Base-by-base conservation (phyloP, 495 filamentous ascomycete species). In the Aspergillus nidulans region DNA sequence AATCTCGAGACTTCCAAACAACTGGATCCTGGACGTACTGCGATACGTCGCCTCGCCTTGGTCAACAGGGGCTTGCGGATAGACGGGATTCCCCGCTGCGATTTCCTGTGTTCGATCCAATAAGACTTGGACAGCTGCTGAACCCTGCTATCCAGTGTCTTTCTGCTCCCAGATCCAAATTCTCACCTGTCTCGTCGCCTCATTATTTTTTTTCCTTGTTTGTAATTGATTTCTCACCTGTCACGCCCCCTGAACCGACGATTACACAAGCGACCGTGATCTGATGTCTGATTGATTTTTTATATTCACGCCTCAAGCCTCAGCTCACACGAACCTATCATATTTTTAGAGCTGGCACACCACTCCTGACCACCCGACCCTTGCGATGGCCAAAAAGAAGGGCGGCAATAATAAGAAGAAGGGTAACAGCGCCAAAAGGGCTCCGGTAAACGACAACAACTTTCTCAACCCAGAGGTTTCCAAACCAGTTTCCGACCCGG, bases 11-110 rank as follows among this genome's bases (percentile, higher is more conserved):
- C 15, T 47, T 44, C 63, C 66, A 46, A 64, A 58, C 58, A 53
- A 64, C 69, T 66, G 63, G 64, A 57, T 61, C 45, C 52, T 44
- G 60, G 60, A 60, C 57, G 64, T 63, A 66, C 64, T 63, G 67
- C 70, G 66, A 73, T 73, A 73, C 72, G 72, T 65, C 65, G 72
- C 70, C 70, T 75, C 63, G 61, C 65, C 46, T 65, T 71, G 52
- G 52, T 68, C 61, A 60, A 69, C 44, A 52, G 59, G 47, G 52
- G 49, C 43, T 47, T 57, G 55, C 52, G 60, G 52, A 55, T 47
- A 52, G 44, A 43, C 52, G 54, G 57, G 53, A 53, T 46, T 62
- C n/a, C n/a, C 43, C 53, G 47, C 43, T 60, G 57, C 49, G 47
- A 52, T 49, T 20, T 38, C 20, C 57, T 52, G 21, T 58, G 61